Evolutionary conservation across 1,284 basidiomycete genomes (phyloP), one percentile per base, ranked within the genome.

Genomic region (Xanthoconium separans): DNA sequence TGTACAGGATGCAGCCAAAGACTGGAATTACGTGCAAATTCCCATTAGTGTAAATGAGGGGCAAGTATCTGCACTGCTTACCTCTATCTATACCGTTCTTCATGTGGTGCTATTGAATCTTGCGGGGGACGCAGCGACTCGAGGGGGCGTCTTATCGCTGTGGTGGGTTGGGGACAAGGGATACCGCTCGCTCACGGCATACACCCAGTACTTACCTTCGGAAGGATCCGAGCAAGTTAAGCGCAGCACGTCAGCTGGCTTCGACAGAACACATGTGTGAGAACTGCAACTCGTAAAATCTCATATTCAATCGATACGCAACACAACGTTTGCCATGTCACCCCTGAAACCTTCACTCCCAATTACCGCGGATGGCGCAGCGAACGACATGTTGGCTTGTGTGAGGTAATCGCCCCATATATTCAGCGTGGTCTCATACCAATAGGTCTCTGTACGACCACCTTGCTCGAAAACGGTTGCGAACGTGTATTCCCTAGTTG

Each of bases 311-410:
- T 51, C 48, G 13, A 68, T 56, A 53, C 55, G 56, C 58, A 65
- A 59, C 45, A 67, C 30, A 18, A 71, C 58, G 46, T 70, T 56
- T 11, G 59, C 65, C 50, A 69, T 56, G 62, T 68, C 48, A 44
- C 73, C 72, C 46, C 54, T 22, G 48, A 75, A 71, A 8, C 66
- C 70, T 3, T 63, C 54, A n/a, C 61, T 67, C 0, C 76, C 73
- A 24, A 78, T 67, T 6, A 57, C 60, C 39, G 58, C 58, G 2
- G 74, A 64, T 0, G 75, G 76, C n/a, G 76, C 76, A 4, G 75
- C 75, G 51, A 78, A 78, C 7, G 75, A 77, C 73, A 78, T 76
- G 51, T 78, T 77, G 34, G 70, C 74, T 22, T 63, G 55, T 33
- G 63, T 64, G 61, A 75, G 70, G 39, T 71, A 72, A 42, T 71